These are phyloP conservation scores for Tolypocladium inflatum DNA, from an alignment of 2,329 filamentous ascomycete species.

Conservation along the genomic window DNA sequence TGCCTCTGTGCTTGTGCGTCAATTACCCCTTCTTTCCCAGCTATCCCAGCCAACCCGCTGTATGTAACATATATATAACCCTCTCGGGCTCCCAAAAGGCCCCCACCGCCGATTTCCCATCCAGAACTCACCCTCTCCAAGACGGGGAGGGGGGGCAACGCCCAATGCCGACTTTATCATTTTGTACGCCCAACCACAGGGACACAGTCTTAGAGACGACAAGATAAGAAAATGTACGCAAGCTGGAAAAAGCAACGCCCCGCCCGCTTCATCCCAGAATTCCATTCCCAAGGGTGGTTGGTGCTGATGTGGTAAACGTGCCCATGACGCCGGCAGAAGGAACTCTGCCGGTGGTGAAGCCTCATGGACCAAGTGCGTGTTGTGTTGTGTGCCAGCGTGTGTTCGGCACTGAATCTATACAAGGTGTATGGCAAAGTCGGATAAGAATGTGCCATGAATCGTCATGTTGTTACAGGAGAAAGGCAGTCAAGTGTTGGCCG, in stretches of 20 bases:
- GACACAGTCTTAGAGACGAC: background rate
- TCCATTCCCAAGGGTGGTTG: background rate
- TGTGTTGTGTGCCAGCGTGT: background rate
- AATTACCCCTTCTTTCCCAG: background rate
- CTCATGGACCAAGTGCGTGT: background rate
- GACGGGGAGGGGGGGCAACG: background rate
- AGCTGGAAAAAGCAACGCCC: background rate
- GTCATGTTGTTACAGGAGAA: background rate
- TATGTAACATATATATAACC: background rate
- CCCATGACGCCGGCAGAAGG: background rate
- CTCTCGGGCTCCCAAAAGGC: background rate
- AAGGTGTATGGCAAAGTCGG: background rate
- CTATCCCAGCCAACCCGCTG: background rate
- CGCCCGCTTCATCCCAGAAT: background rate
- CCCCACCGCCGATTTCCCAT: background rate
- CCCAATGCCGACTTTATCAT: background rate
- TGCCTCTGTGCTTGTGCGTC: background rate
- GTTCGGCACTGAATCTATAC: background rate
- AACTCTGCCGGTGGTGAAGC: background rate
- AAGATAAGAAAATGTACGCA: background rate
- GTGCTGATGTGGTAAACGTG: background rate
- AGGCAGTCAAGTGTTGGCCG: background rate
- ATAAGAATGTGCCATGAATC: background rate
- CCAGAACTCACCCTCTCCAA: background rate
- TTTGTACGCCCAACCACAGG: background rate